Conservation (phyloP, 257 asterid genomes). For the Scutellaria baicalensis region DNA sequence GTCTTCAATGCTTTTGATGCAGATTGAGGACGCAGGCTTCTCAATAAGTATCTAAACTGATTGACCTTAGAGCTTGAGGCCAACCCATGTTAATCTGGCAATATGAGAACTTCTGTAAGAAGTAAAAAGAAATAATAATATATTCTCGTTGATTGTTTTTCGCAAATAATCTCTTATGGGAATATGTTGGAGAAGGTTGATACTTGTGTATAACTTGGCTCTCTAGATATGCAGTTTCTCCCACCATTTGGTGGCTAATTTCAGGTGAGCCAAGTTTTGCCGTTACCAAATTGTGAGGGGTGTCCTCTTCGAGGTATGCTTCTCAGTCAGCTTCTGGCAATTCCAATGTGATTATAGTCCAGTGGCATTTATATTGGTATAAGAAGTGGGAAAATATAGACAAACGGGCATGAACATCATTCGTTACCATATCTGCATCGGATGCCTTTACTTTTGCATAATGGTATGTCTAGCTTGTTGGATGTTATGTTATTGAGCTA, state of each 20-base stretch:
- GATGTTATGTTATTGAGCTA: not conserved
- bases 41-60: slow-evolving; percentile 57
- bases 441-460: not conserved
- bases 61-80: slow-evolving; percentile 53
- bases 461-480: not conserved
- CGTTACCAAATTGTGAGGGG: slow-evolving; percentile 66
- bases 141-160: slow-evolving; percentile 20
- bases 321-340: slow-evolving; percentile 46
- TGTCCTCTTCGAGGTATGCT: slow-evolving; percentile 93
- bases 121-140: slow-evolving; percentile 7
- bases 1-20: slow-evolving; percentile 91
- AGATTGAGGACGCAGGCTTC: slow-evolving; percentile 68
- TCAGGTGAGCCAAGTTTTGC: slow-evolving; percentile 66
- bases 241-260: slow-evolving; percentile 52
- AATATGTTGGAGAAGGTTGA: slow-evolving; percentile 17
- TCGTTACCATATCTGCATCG: not conserved
- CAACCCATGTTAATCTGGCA: slow-evolving; percentile 54
- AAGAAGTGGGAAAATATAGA: too few species aligned
- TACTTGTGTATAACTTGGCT: slow-evolving; percentile 46
- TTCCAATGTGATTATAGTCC: slow-evolving; percentile 25
- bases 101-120: slow-evolving; percentile 47
- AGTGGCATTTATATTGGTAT: not conserved
- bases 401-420: too few species aligned
- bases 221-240: slow-evolving; percentile 78
- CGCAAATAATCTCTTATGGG: slow-evolving; percentile 1